Percentiles rank a stretch among this genome's conserved stretches.
Evolutionary conservation across 495 filamentous ascomycete genomes (phyloP).

Genomic region (Immersiella caudata): DNA sequence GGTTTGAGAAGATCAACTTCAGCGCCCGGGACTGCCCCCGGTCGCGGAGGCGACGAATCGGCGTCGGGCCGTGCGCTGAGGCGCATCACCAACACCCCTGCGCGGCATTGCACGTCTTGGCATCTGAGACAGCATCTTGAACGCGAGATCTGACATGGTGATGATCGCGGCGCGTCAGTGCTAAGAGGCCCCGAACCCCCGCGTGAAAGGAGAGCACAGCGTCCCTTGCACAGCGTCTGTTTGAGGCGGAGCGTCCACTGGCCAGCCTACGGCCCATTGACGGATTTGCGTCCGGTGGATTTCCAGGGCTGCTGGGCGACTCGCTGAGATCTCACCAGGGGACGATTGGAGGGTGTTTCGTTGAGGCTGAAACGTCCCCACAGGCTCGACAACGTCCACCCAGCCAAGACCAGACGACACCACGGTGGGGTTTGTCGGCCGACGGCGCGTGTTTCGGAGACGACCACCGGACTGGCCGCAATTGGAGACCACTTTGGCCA

Average conservation of each 20-base stretch:
- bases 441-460: conserved; percentile 7
- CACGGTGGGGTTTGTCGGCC: not conserved
- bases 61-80: conserved; percentile 11
- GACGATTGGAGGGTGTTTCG: conserved; percentile 1
- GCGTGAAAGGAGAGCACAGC: not conserved
- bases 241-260: not conserved
- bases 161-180: not conserved
- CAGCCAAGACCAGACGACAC: not conserved
- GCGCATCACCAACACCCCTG: conserved; percentile 13
- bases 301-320: not conserved
- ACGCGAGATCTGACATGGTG: not conserved
- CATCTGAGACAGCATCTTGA: conserved; percentile 6
- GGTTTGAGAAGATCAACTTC: not conserved
- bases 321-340: not conserved
- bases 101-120: conserved; percentile 8
- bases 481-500: conserved; percentile 13
- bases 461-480: conserved; percentile 11
- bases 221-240: not conserved
- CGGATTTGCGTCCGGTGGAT: not conserved
- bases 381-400: not conserved
- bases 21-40: not conserved
- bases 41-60: conserved; percentile 6
- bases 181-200: not conserved
- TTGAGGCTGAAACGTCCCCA: conserved; percentile 13
- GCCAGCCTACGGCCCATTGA: not conserved